Conservation (phyloP, 2,329 filamentous ascomycete genomes). For the Trichophyton verrucosum region DNA sequence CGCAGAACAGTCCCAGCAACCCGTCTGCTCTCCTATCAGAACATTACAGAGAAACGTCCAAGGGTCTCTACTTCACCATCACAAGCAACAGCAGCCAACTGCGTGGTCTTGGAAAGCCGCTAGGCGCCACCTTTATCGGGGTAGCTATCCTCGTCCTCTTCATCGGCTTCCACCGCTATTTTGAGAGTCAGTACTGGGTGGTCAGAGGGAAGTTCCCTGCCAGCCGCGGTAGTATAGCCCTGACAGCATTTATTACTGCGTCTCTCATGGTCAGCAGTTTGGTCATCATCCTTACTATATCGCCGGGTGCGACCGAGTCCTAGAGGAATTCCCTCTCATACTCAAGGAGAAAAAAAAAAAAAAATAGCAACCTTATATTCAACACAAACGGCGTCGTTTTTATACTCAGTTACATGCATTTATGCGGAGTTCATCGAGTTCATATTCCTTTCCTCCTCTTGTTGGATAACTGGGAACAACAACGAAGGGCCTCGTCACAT, state of each 20-base stretch:
- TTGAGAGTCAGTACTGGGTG: constrained; percentile 56
- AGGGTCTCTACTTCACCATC: constrained; percentile 13
- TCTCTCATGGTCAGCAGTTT: constrained; percentile 47
- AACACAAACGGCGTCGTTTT: not conserved
- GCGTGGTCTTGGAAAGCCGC: constrained; percentile 45
- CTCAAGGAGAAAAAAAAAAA: not conserved
- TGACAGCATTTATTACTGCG: constrained; percentile 45
- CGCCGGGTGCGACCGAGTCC: constrained; percentile 25
- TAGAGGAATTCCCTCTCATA: not conserved
- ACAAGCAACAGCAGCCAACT: constrained; percentile 21
- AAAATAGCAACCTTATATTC: not conserved
- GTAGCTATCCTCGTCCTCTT: constrained; percentile 49
- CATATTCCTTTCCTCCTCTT: not conserved
- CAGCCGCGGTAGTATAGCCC: constrained; percentile 47
- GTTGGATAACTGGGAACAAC: not conserved
- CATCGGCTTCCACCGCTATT: constrained; percentile 53
- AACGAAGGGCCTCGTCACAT: not conserved
- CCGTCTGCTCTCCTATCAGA: constrained; percentile 15
- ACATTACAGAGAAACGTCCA: constrained; percentile 15
- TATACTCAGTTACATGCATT: not conserved
- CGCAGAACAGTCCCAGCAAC: constrained; percentile 13
- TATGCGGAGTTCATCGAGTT: not conserved
- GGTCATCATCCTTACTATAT: constrained; percentile 47
- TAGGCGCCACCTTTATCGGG: constrained; percentile 53
- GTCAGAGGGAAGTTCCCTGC: constrained; percentile 55